Evolutionary conservation across 345 rosid genomes (phyloP).

Genomic region (Orychophragmus violaceus): DNA sequence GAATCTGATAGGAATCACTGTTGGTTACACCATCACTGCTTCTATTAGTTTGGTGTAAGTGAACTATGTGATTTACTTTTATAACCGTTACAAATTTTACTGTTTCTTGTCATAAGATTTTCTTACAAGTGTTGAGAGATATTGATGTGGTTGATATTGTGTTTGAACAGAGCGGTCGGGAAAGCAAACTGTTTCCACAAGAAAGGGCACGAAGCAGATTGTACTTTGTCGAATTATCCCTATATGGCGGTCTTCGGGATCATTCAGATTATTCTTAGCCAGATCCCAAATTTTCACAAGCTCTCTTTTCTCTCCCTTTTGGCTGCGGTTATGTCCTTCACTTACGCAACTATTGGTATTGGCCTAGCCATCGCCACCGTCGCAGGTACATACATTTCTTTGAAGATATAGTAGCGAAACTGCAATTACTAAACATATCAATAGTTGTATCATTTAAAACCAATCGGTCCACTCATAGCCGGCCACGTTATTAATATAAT

Average conservation of each 20-base stretch:
- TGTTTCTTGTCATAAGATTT: neutral
- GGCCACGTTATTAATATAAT: too few relatives aligned
- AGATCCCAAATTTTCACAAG: constrained; percentile 77
- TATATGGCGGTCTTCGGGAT: constrained; percentile 62
- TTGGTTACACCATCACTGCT: constrained; percentile 91
- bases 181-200: constrained; percentile 74
- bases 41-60: constrained; percentile 98
- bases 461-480: too few relatives aligned
- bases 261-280: constrained; percentile 68
- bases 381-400: constrained; percentile 18
- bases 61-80: constrained; percentile 11
- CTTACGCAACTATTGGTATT: constrained; percentile 70
- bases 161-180: constrained; percentile 57
- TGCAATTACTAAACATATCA: neutral
- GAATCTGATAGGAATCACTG: constrained; percentile 58
- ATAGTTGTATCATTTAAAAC: too few relatives aligned
- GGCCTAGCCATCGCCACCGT: constrained; percentile 64
- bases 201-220: constrained; percentile 47
- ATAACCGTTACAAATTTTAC: neutral
- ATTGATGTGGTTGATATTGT: neutral
- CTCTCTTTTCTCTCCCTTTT: constrained; percentile 78
- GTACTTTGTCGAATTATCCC: constrained; percentile 46
- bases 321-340: constrained; percentile 89
- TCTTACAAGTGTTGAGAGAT: too few relatives aligned
- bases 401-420: neutral